A percentile compares a stretch with the other conserved stretches of the same genome.
These are phyloP conservation scores for Cytospora chrysosperma DNA, from an alignment of 2,329 filamentous ascomycete genomes.

Conservation along the genomic window DNA sequence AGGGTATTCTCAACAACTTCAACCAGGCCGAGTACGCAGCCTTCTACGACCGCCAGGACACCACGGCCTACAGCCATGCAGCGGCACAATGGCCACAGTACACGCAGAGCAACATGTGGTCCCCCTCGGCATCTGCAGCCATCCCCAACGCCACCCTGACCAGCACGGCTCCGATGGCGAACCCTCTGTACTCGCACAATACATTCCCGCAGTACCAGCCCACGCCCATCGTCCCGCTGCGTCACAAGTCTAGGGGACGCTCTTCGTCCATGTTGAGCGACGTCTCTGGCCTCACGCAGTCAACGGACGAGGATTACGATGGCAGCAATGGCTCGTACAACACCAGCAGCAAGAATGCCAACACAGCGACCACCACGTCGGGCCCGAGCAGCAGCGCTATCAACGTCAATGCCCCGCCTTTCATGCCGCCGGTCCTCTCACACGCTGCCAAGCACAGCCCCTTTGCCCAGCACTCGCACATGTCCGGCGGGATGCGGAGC, in stretches of 20 bases:
- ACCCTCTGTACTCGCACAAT: slow-evolving; percentile 36
- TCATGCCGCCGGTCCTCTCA: slow-evolving; percentile 24
- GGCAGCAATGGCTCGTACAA: slow-evolving; percentile 26
- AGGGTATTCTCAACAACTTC: slow-evolving; percentile 43
- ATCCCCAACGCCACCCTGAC: slow-evolving; percentile 15
- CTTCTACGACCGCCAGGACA: slow-evolving; percentile 38
- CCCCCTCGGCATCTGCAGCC: slow-evolving; percentile 17
- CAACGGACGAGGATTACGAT: slow-evolving; percentile 52
- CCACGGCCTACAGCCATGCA: slow-evolving; percentile 23
- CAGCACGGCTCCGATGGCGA: slow-evolving; percentile 34
- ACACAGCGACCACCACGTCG: not conserved
- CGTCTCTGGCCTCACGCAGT: slow-evolving; percentile 66
- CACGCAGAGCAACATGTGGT: slow-evolving; percentile 22
- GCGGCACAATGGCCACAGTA: slow-evolving; percentile 24
- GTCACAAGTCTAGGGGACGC: slow-evolving; percentile 51
- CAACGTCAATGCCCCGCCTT: slow-evolving; percentile 28
- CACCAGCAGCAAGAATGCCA: slow-evolving; percentile 23
- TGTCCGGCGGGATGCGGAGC: slow-evolving; percentile 18
- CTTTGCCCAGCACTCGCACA: slow-evolving; percentile 22
- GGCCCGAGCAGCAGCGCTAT: slow-evolving; percentile 25
- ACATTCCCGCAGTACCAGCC: slow-evolving; percentile 35
- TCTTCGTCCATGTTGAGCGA: slow-evolving; percentile 68
- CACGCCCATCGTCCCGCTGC: slow-evolving; percentile 35
- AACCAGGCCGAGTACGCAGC: slow-evolving; percentile 37
- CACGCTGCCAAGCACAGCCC: slow-evolving; percentile 16